These are phyloP conservation scores for Phytophthora capsici DNA, from an alignment of 352 stramenopile species.

Conservation along the genomic window DNA sequence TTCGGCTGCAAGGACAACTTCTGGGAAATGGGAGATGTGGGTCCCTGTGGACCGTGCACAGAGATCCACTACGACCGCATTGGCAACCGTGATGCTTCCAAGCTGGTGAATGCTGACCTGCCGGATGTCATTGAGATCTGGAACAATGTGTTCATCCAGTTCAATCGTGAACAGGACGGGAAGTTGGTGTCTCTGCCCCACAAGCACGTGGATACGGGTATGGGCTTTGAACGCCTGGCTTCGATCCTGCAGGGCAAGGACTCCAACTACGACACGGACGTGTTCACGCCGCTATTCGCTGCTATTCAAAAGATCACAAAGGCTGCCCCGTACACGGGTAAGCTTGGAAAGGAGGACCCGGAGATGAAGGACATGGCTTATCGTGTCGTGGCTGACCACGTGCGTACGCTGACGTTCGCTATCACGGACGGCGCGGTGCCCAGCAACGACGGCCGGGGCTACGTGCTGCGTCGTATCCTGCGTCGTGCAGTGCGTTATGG, in stretches of 20 bases:
- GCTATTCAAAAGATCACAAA: constrained; percentile 91
- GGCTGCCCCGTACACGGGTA: constrained; percentile 78
- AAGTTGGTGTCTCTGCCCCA: constrained; percentile 92
- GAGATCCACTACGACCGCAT: constrained; percentile 99
- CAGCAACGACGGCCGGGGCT: constrained; percentile 97
- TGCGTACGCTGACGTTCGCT: constrained; percentile 97
- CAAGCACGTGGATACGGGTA: constrained; percentile 99
- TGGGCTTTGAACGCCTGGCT: constrained; percentile 97
- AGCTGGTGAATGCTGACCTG: constrained; percentile 97
- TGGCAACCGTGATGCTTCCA: constrained; percentile 90
- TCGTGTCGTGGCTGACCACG: constrained; percentile 98
- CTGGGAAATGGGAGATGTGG: constrained; percentile 99
- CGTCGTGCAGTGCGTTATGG: constrained; percentile 97
- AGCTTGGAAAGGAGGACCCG: constrained; percentile 91
- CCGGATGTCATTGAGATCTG: constrained; percentile 99
- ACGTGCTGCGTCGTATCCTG: constrained; percentile 98
- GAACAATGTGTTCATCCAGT: constrained; percentile 99
- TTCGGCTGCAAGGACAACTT: constrained; percentile 99
- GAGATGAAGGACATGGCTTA: constrained; percentile 90
- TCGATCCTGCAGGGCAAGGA: constrained; percentile 93
- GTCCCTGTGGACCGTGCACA: constrained; percentile 98
- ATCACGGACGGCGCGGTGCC: constrained; percentile 98
- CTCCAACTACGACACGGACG: constrained; percentile 99
- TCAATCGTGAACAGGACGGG: constrained; percentile 94
- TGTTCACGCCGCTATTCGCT: constrained; percentile 97